A percentile compares a stretch with the other conserved stretches of the same genome.
phyloP scores from a whole-genome alignment of 805 yeast species.

The Kluyveromyces siamensis region DNA sequence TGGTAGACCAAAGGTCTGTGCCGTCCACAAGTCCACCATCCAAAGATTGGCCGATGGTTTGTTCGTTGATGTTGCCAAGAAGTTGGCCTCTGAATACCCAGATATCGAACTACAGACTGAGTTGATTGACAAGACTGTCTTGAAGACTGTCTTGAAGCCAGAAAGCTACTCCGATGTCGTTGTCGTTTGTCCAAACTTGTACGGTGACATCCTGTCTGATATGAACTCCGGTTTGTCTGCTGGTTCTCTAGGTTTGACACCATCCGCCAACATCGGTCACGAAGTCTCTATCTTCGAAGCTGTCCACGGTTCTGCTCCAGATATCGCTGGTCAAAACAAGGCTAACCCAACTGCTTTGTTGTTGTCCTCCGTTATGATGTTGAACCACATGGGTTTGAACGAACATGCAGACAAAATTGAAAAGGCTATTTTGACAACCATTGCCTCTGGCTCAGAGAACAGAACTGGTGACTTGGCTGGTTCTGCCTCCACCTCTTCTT shows the following conservation, averaged over 20 bases:
- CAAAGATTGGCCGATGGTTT: conserved; percentile 98
- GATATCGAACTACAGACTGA: conserved; percentile 76
- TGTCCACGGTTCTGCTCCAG: conserved; percentile 99
- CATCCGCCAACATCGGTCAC: conserved; percentile 99
- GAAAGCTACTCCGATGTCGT: conserved; percentile 75
- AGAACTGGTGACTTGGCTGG: conserved; percentile 97
- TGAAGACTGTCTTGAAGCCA: conserved; percentile 86
- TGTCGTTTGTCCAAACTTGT: conserved; percentile 96
- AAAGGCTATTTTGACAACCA: conserved; percentile 73
- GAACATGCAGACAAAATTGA: conserved; percentile 78
- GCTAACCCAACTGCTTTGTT: conserved; percentile 98
- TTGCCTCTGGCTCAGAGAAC: conserved; percentile 92
- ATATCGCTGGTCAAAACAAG: conserved; percentile 96
- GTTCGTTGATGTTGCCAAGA: conserved; percentile 85
- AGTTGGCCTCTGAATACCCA: conserved; percentile 86
- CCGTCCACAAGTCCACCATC: conserved; percentile 97
- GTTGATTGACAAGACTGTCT: conserved; percentile 90
- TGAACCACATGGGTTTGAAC: conserved; percentile 93
- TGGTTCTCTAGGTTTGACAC: conserved; percentile 98
- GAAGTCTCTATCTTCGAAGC: conserved; percentile 97
- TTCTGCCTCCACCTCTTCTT: conserved; percentile 76
- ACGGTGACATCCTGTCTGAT: conserved; percentile 98
- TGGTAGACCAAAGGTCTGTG: conserved; percentile 80
- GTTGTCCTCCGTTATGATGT: conserved; percentile 96
- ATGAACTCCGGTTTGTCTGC: conserved; percentile 88